Evolutionary conservation across 1,284 basidiomycete species (phyloP).

Genomic region (Cryptococcus jaspeensis): DNA sequence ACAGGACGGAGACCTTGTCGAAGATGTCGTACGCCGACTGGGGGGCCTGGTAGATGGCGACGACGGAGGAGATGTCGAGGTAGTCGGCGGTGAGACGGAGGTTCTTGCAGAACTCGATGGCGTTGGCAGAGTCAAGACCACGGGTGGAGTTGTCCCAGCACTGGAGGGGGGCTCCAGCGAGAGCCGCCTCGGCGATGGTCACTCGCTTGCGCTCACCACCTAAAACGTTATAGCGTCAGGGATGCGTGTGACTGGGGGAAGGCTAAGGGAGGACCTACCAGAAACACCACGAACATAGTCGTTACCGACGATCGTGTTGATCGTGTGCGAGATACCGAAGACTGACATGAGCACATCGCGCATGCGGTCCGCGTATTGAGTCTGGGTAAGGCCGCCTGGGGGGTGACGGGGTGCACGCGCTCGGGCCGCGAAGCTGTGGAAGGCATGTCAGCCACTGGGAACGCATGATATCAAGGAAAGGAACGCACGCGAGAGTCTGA

Average conservation of each 20-base stretch:
- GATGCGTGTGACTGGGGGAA: neutral
- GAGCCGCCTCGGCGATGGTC: slow-evolving; percentile 52
- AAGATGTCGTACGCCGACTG: slow-evolving; percentile 58
- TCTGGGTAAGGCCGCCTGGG: slow-evolving; percentile 47
- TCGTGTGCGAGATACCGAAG: slow-evolving; percentile 56
- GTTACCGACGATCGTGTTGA: slow-evolving; percentile 49
- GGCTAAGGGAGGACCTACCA: slow-evolving; percentile 5
- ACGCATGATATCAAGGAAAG: slow-evolving; percentile 23
- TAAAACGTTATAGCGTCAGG: neutral
- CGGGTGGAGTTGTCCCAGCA: slow-evolving; percentile 56
- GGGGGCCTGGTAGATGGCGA: slow-evolving; percentile 55
- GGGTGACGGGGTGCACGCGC: slow-evolving; percentile 46
- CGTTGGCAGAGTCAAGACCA: slow-evolving; percentile 62
- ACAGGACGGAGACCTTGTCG: slow-evolving; percentile 71
- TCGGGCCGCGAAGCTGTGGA: slow-evolving; percentile 30
- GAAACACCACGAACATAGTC: slow-evolving; percentile 20
- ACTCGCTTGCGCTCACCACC: slow-evolving; percentile 53
- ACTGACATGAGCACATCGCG: slow-evolving; percentile 61
- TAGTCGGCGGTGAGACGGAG: slow-evolving; percentile 54
- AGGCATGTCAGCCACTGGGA: slow-evolving; percentile 8
- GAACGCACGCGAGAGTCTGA: slow-evolving; percentile 47
- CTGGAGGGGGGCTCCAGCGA: slow-evolving; percentile 44
- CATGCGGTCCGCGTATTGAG: slow-evolving; percentile 54
- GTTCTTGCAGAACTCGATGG: slow-evolving; percentile 57
- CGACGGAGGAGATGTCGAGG: slow-evolving; percentile 41